Evolutionary conservation across 2,329 filamentous ascomycete species (phyloP).

Genomic region (Nemania sp.): DNA sequence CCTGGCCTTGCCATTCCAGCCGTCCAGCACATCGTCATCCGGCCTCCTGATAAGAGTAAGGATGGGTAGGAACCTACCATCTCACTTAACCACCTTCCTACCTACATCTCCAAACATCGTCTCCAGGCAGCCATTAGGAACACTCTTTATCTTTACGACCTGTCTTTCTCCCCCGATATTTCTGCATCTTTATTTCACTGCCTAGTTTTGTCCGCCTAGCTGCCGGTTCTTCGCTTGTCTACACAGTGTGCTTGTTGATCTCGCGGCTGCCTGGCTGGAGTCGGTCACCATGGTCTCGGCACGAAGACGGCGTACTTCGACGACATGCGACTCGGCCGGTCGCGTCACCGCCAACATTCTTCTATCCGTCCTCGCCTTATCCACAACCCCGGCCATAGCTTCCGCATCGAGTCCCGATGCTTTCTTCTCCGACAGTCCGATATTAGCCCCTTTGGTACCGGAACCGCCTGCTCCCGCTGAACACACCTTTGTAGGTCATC

Average conservation of each 20-base stretch:
- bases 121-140: constrained; percentile 9
- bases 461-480: constrained; percentile 54
- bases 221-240: neutral
- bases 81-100: neutral
- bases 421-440: constrained; percentile 49
- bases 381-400: constrained; percentile 47
- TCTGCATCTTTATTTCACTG: neutral
- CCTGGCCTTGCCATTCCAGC: constrained; percentile 6
- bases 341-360: constrained; percentile 66
- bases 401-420: constrained; percentile 44
- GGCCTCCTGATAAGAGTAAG: too few species aligned
- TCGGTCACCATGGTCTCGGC: constrained; percentile 33
- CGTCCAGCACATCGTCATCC: constrained; percentile 18
- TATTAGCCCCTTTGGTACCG: constrained; percentile 45
- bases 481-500: constrained; percentile 55
- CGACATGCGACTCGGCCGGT: constrained; percentile 58
- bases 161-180: neutral
- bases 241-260: neutral
- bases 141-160: neutral
- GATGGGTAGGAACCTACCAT: too few species aligned
- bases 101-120: neutral
- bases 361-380: constrained; percentile 68
- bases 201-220: neutral
- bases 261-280: neutral
- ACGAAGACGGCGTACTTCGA: constrained; percentile 32